Evolutionary conservation across 768 basidiomycete genomes (phyloP).

Genomic region (Inosperma sp.): DNA sequence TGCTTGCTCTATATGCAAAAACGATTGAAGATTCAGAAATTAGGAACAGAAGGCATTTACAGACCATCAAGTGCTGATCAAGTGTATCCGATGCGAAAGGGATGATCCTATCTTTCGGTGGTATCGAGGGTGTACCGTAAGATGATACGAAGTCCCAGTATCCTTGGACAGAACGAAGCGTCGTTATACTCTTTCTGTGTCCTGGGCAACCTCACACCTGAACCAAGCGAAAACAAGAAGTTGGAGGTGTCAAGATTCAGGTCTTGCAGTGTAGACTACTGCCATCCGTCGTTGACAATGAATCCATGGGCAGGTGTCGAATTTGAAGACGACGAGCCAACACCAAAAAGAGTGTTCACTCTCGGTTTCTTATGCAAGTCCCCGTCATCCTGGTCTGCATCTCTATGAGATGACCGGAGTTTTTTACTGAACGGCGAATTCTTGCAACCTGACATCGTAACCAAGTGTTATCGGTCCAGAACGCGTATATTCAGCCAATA

Average conservation of each 20-base stretch:
- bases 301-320: constrained; percentile 55
- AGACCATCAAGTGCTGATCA: constrained; percentile 50
- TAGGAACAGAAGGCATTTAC: too few relatives aligned
- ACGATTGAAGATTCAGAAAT: neutral
- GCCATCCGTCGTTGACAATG: constrained; percentile 46
- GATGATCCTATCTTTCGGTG: constrained; percentile 57
- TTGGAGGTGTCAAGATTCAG: constrained; percentile 30
- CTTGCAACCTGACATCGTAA: constrained; percentile 65
- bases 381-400: constrained; percentile 47
- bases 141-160: constrained; percentile 63
- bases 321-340: constrained; percentile 33
- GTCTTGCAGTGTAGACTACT: constrained; percentile 46
- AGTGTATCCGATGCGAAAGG: constrained; percentile 68
- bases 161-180: too few relatives aligned
- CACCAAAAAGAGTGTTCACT: constrained; percentile 48
- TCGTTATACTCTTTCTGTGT: constrained; percentile 46
- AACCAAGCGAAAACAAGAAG: neutral
- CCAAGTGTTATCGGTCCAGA: too few relatives aligned
- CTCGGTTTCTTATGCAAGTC: constrained; percentile 26
- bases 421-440: constrained; percentile 83
- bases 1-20: too few relatives aligned
- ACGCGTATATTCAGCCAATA: too few relatives aligned
- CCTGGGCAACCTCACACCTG: constrained; percentile 17
- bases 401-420: constrained; percentile 62
- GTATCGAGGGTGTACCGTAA: constrained; percentile 47